Percentiles rank a stretch among this genome's conserved stretches.
Conservation (phyloP, 495 filamentous ascomycete genomes). For the Tuber magnatum region DNA sequence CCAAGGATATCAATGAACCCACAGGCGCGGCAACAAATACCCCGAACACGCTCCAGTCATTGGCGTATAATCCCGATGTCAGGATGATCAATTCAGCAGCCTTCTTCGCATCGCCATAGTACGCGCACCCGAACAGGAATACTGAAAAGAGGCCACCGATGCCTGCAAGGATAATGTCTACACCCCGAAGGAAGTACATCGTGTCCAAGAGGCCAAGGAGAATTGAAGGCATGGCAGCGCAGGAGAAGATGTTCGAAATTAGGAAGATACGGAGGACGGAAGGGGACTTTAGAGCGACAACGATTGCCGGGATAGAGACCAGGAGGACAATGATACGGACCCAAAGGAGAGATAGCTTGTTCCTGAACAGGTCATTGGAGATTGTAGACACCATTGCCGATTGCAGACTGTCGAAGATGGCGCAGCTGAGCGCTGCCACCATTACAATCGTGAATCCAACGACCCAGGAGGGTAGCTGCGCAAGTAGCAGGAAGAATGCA, state of each 20-base stretch:
- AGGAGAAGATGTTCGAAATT: conserved; percentile 65
- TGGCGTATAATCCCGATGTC: conserved; percentile 59
- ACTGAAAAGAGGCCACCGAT: conserved; percentile 65
- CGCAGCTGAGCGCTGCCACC: conserved; percentile 63
- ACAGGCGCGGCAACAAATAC: conserved; percentile 62
- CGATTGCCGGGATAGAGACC: conserved; percentile 61
- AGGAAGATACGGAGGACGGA: conserved; percentile 68
- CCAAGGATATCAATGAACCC: conserved; percentile 62
- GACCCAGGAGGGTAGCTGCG: conserved; percentile 63
- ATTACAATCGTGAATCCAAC: conserved; percentile 69
- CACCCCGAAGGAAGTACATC: conserved; percentile 63
- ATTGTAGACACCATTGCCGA: conserved; percentile 68
- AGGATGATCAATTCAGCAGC: conserved; percentile 62
- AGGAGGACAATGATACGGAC: conserved; percentile 59
- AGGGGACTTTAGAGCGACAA: conserved; percentile 63
- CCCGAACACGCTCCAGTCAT: conserved; percentile 69
- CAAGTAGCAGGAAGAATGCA: conserved; percentile 64
- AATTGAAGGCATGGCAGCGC: conserved; percentile 61
- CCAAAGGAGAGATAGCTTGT: conserved; percentile 61
- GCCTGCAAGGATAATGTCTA: conserved; percentile 65
- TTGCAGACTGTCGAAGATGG: conserved; percentile 63
- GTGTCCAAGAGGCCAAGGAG: conserved; percentile 54
- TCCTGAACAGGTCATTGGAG: conserved; percentile 72
- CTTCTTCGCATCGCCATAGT: conserved; percentile 57
- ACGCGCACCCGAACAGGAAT: conserved; percentile 65